These are phyloP conservation scores for Neofusicoccum sp. DNA, from an alignment of 2,329 filamentous ascomycete species.

Conservation along the genomic window DNA sequence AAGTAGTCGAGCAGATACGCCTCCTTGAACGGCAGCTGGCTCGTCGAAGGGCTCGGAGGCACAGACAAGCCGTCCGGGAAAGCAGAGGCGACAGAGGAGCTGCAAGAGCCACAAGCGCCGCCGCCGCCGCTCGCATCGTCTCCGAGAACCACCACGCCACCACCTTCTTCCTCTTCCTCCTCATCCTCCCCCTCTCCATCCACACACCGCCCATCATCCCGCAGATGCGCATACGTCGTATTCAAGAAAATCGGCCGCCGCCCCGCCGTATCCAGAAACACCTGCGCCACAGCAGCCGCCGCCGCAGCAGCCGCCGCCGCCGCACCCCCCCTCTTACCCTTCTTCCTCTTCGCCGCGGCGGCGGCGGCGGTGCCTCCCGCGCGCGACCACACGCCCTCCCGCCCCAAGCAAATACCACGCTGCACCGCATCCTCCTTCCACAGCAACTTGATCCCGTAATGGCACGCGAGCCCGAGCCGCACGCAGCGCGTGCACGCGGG, in stretches of 20 bases:
- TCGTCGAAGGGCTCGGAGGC: not conserved
- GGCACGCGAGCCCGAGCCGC: slow-evolving; percentile 30
- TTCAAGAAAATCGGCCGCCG: slow-evolving; percentile 31
- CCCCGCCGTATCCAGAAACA: slow-evolving; percentile 30
- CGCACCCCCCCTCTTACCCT: not conserved
- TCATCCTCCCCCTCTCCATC: not conserved
- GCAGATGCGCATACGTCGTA: slow-evolving; percentile 28
- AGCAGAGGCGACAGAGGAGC: too few species aligned
- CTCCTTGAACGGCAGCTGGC: slow-evolving; percentile 9
- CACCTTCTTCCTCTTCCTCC: not conserved
- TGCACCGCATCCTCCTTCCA: slow-evolving; percentile 38
- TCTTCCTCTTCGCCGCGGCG: not conserved
- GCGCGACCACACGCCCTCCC: slow-evolving; percentile 23
- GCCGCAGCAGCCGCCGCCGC: too few species aligned
- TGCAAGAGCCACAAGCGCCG: too few species aligned
- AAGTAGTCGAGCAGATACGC: slow-evolving; percentile 30
- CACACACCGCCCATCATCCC: not conserved
- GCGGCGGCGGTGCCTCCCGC: not conserved
- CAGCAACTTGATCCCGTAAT: slow-evolving; percentile 29
- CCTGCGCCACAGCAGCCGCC: not conserved
- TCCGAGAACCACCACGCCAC: not conserved
- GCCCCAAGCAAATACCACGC: slow-evolving; percentile 23
- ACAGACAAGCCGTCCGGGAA: not conserved
- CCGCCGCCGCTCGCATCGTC: not conserved
- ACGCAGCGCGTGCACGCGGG: slow-evolving; percentile 34